A percentile compares a stretch with the other conserved stretches of the same genome.
These are phyloP conservation scores for Phytophthora kernoviae DNA, from an alignment of 352 stramenopile genomes.

Conservation along the genomic window DNA sequence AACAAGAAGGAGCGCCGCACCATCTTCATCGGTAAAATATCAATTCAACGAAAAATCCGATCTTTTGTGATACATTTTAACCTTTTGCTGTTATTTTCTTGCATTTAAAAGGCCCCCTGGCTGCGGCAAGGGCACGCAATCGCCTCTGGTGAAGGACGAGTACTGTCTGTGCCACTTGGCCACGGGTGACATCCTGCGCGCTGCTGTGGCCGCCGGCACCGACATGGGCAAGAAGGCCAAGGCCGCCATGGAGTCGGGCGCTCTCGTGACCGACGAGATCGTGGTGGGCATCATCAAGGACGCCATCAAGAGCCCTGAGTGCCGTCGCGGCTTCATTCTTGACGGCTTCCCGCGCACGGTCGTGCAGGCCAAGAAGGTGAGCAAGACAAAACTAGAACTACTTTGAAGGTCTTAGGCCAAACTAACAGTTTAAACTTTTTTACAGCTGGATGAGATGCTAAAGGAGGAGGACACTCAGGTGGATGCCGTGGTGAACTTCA, in stretches of 20 bases:
- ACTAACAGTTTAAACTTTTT: neutral
- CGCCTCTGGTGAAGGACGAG: conserved; percentile 97
- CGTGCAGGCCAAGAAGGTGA: conserved; percentile 95
- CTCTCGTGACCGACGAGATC: conserved; percentile 97
- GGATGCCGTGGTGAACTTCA: conserved; percentile 95
- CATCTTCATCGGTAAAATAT: conserved; percentile 91
- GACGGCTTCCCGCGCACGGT: conserved; percentile 99
- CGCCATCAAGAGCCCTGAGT: conserved; percentile 96
- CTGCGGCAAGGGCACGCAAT: conserved; percentile 99
- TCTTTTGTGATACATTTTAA: conserved; percentile 16
- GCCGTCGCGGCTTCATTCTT: conserved; percentile 98
- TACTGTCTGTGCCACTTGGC: conserved; percentile 98
- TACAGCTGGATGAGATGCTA: conserved; percentile 96
- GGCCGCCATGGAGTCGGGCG: conserved; percentile 97
- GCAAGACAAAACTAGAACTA: neutral
- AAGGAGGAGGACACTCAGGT: conserved; percentile 85
- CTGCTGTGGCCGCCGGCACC: conserved; percentile 95
- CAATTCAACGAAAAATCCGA: conserved; percentile 1
- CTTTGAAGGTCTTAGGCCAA: conserved; percentile 1
- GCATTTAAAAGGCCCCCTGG: conserved; percentile 81
- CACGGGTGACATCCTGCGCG: conserved; percentile 99
- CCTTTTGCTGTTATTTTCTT: neutral
- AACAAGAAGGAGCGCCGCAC: conserved; percentile 94
- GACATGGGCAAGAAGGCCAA: conserved; percentile 98
- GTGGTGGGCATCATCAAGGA: conserved; percentile 99